Percentiles rank a stretch among this genome's conserved stretches.
These are phyloP conservation scores for Aurinia saxatilis DNA, from an alignment of 345 rosid species.

Conservation along the genomic window DNA sequence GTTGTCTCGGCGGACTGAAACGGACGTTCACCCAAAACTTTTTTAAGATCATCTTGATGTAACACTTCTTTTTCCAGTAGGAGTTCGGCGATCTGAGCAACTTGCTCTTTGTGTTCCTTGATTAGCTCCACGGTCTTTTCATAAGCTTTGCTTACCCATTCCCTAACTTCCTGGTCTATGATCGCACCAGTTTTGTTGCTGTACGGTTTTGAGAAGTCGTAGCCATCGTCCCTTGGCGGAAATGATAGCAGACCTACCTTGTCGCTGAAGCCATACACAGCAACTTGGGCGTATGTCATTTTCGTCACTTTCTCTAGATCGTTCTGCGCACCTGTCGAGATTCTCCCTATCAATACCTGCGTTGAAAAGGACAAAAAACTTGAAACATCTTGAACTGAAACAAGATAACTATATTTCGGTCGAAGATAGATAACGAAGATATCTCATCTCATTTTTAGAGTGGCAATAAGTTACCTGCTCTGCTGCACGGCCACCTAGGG, in stretches of 20 bases:
- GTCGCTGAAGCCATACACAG: slow-evolving; percentile 91
- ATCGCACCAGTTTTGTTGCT: slow-evolving; percentile 87
- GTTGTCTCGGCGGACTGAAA: slow-evolving; percentile 57
- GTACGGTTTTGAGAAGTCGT: slow-evolving; percentile 77
- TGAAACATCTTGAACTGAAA: neutral
- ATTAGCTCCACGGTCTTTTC: slow-evolving; percentile 49
- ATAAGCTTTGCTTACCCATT: slow-evolving; percentile 84
- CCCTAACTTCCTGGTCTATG: slow-evolving; percentile 77
- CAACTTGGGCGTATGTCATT: slow-evolving; percentile 95
- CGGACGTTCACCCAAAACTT: slow-evolving; percentile 80
- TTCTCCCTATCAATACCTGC: slow-evolving; percentile 81
- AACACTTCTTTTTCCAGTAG: slow-evolving; percentile 82
- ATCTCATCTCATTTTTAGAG: neutral
- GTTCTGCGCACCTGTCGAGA: slow-evolving; percentile 93
- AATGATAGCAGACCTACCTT: slow-evolving; percentile 95
- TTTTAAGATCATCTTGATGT: slow-evolving; percentile 68
- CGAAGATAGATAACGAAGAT: no score
- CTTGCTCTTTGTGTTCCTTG: slow-evolving; percentile 69
- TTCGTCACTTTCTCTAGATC: slow-evolving; percentile 95
- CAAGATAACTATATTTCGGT: no score
- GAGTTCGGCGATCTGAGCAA: slow-evolving; percentile 75
- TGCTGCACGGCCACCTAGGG: slow-evolving; percentile 96
- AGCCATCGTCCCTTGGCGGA: slow-evolving; percentile 68
- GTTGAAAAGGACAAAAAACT: neutral
- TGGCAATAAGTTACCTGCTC: slow-evolving; percentile 55